phyloP scores from a whole-genome alignment of 139 green algal species.

The Chlorella sp. region DNA sequence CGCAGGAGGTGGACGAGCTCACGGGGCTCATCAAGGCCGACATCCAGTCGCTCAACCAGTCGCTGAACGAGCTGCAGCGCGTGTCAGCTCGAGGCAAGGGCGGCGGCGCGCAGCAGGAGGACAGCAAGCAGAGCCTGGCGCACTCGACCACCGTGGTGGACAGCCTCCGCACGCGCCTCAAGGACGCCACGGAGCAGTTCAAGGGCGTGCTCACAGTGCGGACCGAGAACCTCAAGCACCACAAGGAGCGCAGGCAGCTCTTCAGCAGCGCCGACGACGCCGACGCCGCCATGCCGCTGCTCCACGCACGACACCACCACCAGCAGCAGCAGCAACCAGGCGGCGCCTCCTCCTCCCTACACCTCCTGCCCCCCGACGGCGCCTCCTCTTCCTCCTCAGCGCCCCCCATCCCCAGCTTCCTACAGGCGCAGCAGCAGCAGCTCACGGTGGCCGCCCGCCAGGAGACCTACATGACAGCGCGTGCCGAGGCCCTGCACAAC shows the following conservation, averaged over 20 bases:
- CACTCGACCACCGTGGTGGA: conserved; percentile 90
- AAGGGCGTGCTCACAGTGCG: conserved; percentile 72
- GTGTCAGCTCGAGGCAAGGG: conserved; percentile 15
- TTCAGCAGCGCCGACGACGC: conserved; percentile 60
- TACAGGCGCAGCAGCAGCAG: conserved; percentile 50
- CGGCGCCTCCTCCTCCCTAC: no score
- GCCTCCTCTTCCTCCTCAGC: neutral
- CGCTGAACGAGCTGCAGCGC: conserved; percentile 68
- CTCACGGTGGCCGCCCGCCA: conserved; percentile 30
- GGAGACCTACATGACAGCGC: conserved; percentile 33
- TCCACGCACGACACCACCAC: conserved; percentile 28
- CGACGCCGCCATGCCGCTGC: conserved; percentile 28
- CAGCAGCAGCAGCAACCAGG: conserved; percentile 14
- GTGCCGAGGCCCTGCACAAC: conserved; percentile 81
- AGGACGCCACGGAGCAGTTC: conserved; percentile 63
- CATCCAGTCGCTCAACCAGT: conserved; percentile 70
- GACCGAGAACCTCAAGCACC: conserved; percentile 83
- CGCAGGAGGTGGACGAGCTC: conserved; percentile 89
- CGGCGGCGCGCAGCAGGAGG: conserved; percentile 20
- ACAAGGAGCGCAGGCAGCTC: conserved; percentile 73
- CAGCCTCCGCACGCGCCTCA: conserved; percentile 53
- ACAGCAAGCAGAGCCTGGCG: conserved; percentile 74
- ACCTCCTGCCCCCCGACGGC: no score
- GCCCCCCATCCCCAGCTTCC: conserved; percentile 21
- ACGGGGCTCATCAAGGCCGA: conserved; percentile 88